Conservation (phyloP, 495 filamentous ascomycete species). For the Hypoxylon intermedium region DNA sequence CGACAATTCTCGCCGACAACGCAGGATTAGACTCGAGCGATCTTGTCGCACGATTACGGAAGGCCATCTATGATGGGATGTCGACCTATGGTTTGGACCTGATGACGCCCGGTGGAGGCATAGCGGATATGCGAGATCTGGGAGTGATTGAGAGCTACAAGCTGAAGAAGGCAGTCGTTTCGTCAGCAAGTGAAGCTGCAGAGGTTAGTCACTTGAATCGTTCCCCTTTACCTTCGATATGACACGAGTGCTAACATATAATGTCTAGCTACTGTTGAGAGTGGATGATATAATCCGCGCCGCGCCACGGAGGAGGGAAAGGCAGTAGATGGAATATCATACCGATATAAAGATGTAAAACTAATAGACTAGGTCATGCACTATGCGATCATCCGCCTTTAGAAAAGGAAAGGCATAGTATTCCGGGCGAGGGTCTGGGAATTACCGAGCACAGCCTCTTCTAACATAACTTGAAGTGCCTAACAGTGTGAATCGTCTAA, state of each 20-base stretch:
- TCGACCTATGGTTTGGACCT: conserved; percentile 90
- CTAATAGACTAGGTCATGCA: conserved; percentile 25
- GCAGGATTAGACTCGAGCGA: conserved; percentile 95
- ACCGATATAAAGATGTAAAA: conserved; percentile 22
- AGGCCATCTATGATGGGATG: conserved; percentile 93
- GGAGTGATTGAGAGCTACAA: conserved; percentile 99
- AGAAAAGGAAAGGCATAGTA: conserved; percentile 7
- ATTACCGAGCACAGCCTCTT: neutral
- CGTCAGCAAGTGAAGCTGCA: conserved; percentile 91
- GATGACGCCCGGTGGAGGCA: conserved; percentile 86
- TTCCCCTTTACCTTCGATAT: neutral
- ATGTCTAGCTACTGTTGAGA: conserved; percentile 71
- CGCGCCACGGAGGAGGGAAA: conserved; percentile 76
- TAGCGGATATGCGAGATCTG: conserved; percentile 93
- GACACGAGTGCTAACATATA: conserved; percentile 10
- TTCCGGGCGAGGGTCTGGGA: neutral
- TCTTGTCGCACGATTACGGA: conserved; percentile 86
- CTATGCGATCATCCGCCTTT: conserved; percentile 28
- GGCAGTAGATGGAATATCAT: conserved; percentile 42
- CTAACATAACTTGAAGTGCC: neutral
- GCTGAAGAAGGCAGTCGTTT: conserved; percentile 94
- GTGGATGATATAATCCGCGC: conserved; percentile 88
- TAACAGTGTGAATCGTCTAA: too few relatives aligned
- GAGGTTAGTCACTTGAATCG: conserved; percentile 76
- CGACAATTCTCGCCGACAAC: conserved; percentile 97